Conservation (phyloP, 179 eudicot species). For the Beta macrorhiza region DNA sequence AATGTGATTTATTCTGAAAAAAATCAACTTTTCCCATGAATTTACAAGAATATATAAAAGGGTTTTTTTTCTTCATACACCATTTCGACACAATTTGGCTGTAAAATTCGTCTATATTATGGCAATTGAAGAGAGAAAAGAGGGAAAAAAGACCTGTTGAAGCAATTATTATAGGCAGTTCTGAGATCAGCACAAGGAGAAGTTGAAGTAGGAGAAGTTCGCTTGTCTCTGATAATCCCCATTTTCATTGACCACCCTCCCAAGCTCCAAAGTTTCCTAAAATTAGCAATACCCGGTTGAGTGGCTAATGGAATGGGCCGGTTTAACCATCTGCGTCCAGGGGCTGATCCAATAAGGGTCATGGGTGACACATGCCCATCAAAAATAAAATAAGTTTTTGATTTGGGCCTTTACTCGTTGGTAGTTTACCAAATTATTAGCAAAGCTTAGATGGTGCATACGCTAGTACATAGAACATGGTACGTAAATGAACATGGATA, state of each 20-base stretch:
- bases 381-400: no score
- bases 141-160: conserved; percentile 48
- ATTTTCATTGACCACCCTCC: conserved; percentile 20
- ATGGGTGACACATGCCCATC: no score
- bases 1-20: neutral
- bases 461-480: no score
- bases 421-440: no score
- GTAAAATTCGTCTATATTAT: neutral
- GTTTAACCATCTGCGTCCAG: no score
- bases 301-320: neutral
- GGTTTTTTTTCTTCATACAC: neutral
- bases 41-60: neutral
- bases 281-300: neutral
- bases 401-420: no score
- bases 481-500: no score
- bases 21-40: neutral
- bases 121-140: neutral
- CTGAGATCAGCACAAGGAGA: conserved; percentile 74
- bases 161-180: conserved; percentile 73
- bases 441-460: no score
- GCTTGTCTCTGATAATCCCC: conserved; percentile 55
- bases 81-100: neutral
- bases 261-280: neutral
- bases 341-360: no score
- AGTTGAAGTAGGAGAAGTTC: conserved; percentile 45